phyloP scores from a whole-genome alignment of 2,329 filamentous ascomycete genomes.

The Colletotrichum sp. region DNA sequence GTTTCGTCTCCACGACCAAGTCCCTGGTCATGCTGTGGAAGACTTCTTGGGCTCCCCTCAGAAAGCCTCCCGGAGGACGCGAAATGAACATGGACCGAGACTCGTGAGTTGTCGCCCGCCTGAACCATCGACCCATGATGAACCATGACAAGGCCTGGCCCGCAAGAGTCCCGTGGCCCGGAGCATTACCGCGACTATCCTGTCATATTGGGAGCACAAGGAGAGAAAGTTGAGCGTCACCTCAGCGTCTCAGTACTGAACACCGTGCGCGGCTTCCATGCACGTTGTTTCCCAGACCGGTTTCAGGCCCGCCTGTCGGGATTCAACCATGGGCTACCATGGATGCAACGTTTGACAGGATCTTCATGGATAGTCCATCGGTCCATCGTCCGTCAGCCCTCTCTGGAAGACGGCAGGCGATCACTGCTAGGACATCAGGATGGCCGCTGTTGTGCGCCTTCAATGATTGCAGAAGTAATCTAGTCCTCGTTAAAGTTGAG shows the following conservation, averaged over 20 bases:
- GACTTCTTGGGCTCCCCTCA: not conserved
- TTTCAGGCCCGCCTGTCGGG: conserved; percentile 18
- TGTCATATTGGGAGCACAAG: not conserved
- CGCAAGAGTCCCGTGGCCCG: not conserved
- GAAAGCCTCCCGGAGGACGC: not conserved
- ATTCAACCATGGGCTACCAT: conserved; percentile 4
- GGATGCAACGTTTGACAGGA: conserved; percentile 25
- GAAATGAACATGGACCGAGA: not conserved
- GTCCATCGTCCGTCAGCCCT: conserved; percentile 6
- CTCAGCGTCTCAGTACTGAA: not conserved
- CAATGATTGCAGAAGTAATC: not conserved
- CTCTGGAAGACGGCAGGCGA: not conserved
- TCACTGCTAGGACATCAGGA: not conserved
- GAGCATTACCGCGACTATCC: not conserved
- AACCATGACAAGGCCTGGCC: not conserved
- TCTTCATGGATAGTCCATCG: conserved; percentile 8
- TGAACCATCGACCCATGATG: not conserved
- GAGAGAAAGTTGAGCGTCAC: not conserved
- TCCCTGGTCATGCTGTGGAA: conserved; percentile 15
- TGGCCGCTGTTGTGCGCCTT: not conserved
- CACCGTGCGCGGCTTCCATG: conserved; percentile 16
- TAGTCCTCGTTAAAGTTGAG: not conserved
- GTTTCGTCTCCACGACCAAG: not conserved
- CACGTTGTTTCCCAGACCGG: conserved; percentile 15
- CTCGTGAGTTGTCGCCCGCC: not conserved